Conservation (phyloP, 2,329 filamentous ascomycete genomes). For the Arthrobotrys entomopaga region DNA sequence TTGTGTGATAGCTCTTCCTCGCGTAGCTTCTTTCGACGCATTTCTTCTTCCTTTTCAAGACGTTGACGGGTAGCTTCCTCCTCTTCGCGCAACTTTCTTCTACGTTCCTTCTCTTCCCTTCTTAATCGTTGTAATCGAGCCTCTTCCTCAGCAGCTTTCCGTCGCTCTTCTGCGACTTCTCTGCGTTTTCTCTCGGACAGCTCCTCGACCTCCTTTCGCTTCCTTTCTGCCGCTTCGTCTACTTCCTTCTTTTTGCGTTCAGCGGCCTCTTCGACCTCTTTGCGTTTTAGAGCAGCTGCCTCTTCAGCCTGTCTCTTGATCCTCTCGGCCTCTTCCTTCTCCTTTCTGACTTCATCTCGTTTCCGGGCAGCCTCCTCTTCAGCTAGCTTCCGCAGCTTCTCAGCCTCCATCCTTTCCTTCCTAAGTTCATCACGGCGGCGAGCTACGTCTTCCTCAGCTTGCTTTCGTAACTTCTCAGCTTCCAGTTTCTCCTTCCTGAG, state of each 20-base stretch:
- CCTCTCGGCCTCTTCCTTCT: constrained; percentile 72
- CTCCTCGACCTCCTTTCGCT: constrained; percentile 83
- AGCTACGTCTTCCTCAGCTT: constrained; percentile 38
- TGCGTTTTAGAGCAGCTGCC: constrained; percentile 93
- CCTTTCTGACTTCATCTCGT: constrained; percentile 90
- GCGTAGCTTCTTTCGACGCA: constrained; percentile 26
- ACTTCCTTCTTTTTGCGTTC: constrained; percentile 88
- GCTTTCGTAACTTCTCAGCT: constrained; percentile 31
- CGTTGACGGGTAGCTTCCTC: constrained; percentile 82
- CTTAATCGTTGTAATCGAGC: constrained; percentile 86
- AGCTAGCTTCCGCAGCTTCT: constrained; percentile 20
- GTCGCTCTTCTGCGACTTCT: constrained; percentile 80
- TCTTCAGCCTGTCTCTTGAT: constrained; percentile 86
- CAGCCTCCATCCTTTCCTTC: constrained; percentile 34
- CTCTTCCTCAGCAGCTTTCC: constrained; percentile 79
- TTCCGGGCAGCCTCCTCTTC: constrained; percentile 67
- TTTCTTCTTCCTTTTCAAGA: constrained; percentile 45
- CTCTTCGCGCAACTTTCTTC: constrained; percentile 86
- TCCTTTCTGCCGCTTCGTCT: constrained; percentile 80
- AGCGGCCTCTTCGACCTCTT: constrained; percentile 87
- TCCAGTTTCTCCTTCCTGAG: constrained; percentile 35
- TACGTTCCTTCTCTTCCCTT: constrained; percentile 85
- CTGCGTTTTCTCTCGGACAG: constrained; percentile 79
- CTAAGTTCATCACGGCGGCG: constrained; percentile 19
- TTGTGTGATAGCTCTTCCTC: constrained; percentile 49